phyloP scores from a whole-genome alignment of 2,329 filamentous ascomycete species.

The Polychaeton citri region DNA sequence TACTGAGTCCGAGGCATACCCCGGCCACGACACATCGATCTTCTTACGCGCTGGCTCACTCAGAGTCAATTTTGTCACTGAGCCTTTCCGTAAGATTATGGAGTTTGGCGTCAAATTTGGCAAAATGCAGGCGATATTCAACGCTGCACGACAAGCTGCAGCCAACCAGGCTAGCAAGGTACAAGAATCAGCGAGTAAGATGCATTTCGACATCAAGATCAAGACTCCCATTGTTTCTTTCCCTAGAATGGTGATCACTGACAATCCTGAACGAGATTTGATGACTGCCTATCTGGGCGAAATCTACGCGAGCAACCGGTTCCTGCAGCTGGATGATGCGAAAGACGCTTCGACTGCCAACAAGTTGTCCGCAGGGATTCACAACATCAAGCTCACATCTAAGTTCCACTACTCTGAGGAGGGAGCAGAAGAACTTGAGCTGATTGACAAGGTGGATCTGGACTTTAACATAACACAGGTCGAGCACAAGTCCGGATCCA shows the following conservation, averaged over 20 bases:
- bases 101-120: constrained; percentile 97
- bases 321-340: constrained; percentile 69
- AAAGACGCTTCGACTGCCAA: constrained; percentile 64
- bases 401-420: constrained; percentile 68
- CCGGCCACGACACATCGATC: constrained; percentile 87
- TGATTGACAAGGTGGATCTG: constrained; percentile 94
- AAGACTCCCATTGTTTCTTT: constrained; percentile 96
- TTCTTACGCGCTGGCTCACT: constrained; percentile 85
- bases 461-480: constrained; percentile 86
- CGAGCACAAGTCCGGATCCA: constrained; percentile 63
- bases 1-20: constrained; percentile 59
- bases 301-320: constrained; percentile 92
- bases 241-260: constrained; percentile 60
- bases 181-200: constrained; percentile 75
- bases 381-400: constrained; percentile 83
- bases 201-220: constrained; percentile 87
- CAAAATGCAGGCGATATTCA: constrained; percentile 98
- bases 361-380: constrained; percentile 79
- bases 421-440: constrained; percentile 71
- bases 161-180: constrained; percentile 87
- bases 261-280: constrained; percentile 60
- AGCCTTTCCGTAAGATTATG: constrained; percentile 95
- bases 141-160: constrained; percentile 86
- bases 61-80: constrained; percentile 92
- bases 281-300: constrained; percentile 91